Percentiles rank a stretch among this genome's conserved stretches.
Conservation (phyloP, 208 protist genomes). For the Crithidia expoeki region DNA sequence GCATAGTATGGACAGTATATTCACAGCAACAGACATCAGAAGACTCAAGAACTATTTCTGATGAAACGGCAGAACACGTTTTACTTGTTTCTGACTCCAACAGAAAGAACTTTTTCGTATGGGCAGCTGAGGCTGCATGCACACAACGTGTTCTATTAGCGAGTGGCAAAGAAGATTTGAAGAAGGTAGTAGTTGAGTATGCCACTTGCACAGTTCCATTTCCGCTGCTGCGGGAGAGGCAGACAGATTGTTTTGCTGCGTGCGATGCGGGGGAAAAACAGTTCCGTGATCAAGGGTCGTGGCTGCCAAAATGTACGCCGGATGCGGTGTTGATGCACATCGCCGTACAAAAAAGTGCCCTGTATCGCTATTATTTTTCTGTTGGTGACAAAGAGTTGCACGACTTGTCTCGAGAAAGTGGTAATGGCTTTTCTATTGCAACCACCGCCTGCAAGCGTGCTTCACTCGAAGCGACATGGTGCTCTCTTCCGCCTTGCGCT, state of each 20-base stretch:
- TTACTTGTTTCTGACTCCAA: no score
- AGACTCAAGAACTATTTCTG: not conserved
- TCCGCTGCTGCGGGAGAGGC: not conserved
- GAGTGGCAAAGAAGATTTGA: not conserved
- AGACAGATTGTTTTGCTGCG: no score
- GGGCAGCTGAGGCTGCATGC: no score
- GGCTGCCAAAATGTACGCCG: not conserved
- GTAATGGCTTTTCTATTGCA: not conserved
- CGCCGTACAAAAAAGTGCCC: slow-evolving; percentile 2
- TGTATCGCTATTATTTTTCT: not conserved
- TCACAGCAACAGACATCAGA: not conserved
- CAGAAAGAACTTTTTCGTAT: no score
- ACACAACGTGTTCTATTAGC: not conserved
- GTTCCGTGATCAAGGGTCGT: not conserved
- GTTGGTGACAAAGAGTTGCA: not conserved
- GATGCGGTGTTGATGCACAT: slow-evolving; percentile 4
- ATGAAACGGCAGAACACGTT: not conserved
- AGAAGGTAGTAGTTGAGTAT: not conserved
- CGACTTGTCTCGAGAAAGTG: not conserved
- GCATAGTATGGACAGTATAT: not conserved
- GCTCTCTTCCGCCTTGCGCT: not conserved
- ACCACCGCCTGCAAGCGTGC: not conserved
- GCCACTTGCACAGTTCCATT: not conserved
- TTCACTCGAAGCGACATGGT: not conserved
- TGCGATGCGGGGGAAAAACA: no score